Evolutionary conservation across 495 filamentous ascomycete genomes (phyloP).

Genomic region (Hypoxylon trugodes): DNA sequence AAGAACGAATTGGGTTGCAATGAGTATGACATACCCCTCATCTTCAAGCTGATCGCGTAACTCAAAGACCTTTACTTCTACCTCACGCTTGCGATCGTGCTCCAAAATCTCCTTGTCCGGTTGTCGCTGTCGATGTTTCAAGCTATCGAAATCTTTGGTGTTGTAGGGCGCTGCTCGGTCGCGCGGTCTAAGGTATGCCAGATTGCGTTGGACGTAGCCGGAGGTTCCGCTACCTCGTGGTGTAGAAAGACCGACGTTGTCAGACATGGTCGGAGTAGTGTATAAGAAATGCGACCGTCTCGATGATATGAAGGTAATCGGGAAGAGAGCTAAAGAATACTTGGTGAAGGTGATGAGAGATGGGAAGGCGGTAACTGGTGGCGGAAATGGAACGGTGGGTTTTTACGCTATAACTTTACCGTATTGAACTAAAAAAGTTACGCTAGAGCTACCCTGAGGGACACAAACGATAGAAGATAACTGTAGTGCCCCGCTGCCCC

Average conservation of each 20-base stretch:
- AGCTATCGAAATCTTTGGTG: conserved; percentile 66
- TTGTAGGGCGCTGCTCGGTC: conserved; percentile 67
- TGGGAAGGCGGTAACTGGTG: conserved; percentile 33
- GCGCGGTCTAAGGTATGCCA: conserved; percentile 84
- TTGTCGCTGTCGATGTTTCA: conserved; percentile 77
- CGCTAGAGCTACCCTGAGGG: conserved; percentile 17
- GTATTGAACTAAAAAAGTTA: conserved; percentile 3
- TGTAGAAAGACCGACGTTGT: conserved; percentile 96
- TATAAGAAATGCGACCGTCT: background rate
- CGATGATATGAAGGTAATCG: background rate
- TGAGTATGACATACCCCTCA: conserved; percentile 67
- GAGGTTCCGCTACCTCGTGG: conserved; percentile 95
- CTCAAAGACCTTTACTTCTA: conserved; percentile 93
- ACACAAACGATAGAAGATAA: no score
- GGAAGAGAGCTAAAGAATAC: background rate
- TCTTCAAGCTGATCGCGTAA: conserved; percentile 90
- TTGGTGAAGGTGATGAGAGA: conserved; percentile 2
- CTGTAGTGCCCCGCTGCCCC: conserved; percentile 37
- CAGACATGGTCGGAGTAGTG: conserved; percentile 71
- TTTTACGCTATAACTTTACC: no score
- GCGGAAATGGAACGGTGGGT: conserved; percentile 26
- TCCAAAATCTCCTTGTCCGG: conserved; percentile 93
- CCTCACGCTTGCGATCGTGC: conserved; percentile 86
- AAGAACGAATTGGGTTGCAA: background rate
- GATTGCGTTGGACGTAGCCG: conserved; percentile 96